These are phyloP conservation scores for Solioccasus polychromus DNA, from an alignment of 768 basidiomycete species.

Conservation along the genomic window DNA sequence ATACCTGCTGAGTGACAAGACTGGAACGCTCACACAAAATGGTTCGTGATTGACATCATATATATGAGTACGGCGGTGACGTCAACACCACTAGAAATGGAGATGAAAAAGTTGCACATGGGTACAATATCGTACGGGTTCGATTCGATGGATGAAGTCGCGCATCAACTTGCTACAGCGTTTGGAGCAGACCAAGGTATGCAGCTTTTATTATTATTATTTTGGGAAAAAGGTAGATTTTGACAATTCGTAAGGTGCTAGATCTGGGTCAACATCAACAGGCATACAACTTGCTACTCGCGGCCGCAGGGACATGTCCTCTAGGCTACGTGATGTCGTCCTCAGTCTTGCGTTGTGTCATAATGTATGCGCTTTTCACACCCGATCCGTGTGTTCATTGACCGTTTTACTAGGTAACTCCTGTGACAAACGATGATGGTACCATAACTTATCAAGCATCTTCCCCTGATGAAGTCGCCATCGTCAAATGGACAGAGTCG, in stretches of 20 bases:
- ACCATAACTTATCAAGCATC: slow-evolving; percentile 97
- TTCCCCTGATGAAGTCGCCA: slow-evolving; percentile 98
- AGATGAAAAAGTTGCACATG: slow-evolving; percentile 98
- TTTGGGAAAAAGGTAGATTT: background rate
- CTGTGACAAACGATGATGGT: slow-evolving; percentile 92
- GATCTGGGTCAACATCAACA: slow-evolving; percentile 61
- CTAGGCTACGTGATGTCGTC: slow-evolving; percentile 88
- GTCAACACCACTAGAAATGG: slow-evolving; percentile 72
- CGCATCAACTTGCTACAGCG: slow-evolving; percentile 83
- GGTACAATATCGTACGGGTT: slow-evolving; percentile 96
- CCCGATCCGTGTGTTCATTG: background rate
- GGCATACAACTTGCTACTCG: slow-evolving; percentile 81
- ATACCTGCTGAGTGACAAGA: slow-evolving; percentile 96
- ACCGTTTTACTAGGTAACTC: slow-evolving; percentile 71
- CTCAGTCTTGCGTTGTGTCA: slow-evolving; percentile 93
- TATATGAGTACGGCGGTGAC: background rate
- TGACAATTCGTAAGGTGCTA: slow-evolving; percentile 35
- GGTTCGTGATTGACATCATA: slow-evolving; percentile 45
- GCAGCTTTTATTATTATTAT: background rate
- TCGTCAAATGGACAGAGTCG: slow-evolving; percentile 95
- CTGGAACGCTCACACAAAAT: slow-evolving; percentile 96
- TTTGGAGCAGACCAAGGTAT: slow-evolving; percentile 70
- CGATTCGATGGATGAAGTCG: slow-evolving; percentile 99
- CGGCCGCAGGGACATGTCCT: slow-evolving; percentile 92
- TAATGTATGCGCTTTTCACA: slow-evolving; percentile 56